A percentile compares a stretch with the other conserved stretches of the same genome.
Conservation (phyloP, 805 yeast species). For the Candida ulmi region DNA sequence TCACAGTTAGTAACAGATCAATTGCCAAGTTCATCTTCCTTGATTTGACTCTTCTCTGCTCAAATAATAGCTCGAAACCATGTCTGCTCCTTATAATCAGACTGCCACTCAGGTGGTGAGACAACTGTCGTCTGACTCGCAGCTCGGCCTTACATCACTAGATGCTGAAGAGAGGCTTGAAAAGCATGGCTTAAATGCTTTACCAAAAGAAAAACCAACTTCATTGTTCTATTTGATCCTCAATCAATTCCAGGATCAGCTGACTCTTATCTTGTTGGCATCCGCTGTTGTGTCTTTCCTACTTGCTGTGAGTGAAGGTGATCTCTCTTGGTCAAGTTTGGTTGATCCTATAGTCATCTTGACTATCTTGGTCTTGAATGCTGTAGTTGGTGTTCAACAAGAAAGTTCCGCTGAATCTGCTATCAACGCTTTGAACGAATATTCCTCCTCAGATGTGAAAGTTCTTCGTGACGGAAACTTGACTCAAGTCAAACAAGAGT, state of each 20-base stretch:
- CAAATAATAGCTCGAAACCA: too few species aligned
- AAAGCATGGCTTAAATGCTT: slow-evolving; percentile 20
- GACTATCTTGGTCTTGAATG: slow-evolving; percentile 39
- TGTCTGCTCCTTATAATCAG: slow-evolving; percentile 9
- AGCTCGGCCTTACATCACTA: slow-evolving; percentile 11
- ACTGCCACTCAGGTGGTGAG: slow-evolving; percentile 7
- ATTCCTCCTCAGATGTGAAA: slow-evolving; percentile 41
- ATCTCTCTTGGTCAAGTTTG: slow-evolving; percentile 26
- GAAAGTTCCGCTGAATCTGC: slow-evolving; percentile 47
- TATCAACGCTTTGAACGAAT: slow-evolving; percentile 41
- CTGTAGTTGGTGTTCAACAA: slow-evolving; percentile 44
- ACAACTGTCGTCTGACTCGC: slow-evolving; percentile 9
- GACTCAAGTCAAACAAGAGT: slow-evolving; percentile 35
- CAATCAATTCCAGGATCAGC: slow-evolving; percentile 31
- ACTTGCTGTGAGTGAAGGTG: slow-evolving; percentile 25
- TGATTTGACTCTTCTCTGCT: too few species aligned
- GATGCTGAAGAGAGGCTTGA: slow-evolving; percentile 13
- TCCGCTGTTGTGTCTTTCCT: slow-evolving; percentile 29
- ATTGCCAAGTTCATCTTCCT: too few species aligned
- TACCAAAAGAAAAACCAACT: slow-evolving; percentile 32
- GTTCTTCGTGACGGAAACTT: slow-evolving; percentile 38
- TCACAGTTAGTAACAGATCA: too few species aligned
- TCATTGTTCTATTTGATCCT: slow-evolving; percentile 29
- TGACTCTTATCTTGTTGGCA: slow-evolving; percentile 27
- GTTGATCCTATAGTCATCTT: slow-evolving; percentile 38